Evolutionary conservation across 192 early-diverging fungal genomes (phyloP).

Genomic region (Gigaspora rosea): DNA sequence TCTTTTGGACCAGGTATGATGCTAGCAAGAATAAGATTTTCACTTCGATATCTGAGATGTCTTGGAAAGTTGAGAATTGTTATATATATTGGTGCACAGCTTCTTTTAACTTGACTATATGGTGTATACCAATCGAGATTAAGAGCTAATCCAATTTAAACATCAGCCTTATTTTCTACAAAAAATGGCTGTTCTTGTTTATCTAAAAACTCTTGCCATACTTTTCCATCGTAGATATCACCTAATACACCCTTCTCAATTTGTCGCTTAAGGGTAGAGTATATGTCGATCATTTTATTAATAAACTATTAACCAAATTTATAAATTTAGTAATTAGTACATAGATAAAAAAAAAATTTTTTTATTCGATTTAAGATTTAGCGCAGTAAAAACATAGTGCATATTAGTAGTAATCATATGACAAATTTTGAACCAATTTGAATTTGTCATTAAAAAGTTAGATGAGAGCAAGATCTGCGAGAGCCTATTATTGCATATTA

Average conservation of each 20-base stretch:
- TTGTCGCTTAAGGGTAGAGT: too few relatives aligned
- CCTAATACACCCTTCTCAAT: neutral
- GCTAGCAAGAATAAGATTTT: neutral
- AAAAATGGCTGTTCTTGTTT: neutral
- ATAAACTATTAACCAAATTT: too few relatives aligned
- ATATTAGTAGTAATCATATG: too few relatives aligned
- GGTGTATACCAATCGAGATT: slow-evolving; percentile 2
- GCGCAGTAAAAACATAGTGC: too few relatives aligned
- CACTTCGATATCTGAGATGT: neutral
- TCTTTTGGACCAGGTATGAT: neutral
- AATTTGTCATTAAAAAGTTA: too few relatives aligned
- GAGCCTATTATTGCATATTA: too few relatives aligned
- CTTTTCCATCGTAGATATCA: neutral
- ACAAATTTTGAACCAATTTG: too few relatives aligned
- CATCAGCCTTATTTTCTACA: neutral
- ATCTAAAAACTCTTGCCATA: neutral
- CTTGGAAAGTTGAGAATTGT: neutral
- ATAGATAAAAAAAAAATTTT: too few relatives aligned
- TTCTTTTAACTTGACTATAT: neutral
- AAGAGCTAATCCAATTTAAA: neutral
- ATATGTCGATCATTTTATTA: too few relatives aligned
- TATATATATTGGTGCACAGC: neutral
- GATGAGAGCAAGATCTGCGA: too few relatives aligned
- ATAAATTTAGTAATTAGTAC: too few relatives aligned
- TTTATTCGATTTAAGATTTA: too few relatives aligned